Evolutionary conservation across 2,329 filamentous ascomycete genomes (phyloP).

Genomic region (Alternaria sp.): DNA sequence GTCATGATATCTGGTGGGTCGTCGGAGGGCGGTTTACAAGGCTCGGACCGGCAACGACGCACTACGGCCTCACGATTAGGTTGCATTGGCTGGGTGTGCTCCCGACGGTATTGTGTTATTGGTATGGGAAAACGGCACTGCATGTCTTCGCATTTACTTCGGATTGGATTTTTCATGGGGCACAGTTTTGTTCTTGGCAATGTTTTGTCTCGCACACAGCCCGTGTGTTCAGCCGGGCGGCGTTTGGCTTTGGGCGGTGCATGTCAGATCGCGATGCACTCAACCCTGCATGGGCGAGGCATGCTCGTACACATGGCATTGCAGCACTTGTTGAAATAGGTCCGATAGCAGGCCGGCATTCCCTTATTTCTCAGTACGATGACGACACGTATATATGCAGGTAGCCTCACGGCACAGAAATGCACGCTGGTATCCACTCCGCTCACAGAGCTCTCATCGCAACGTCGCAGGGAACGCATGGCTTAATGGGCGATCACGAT

Average conservation of each 20-base stretch:
- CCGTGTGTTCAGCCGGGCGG: slow-evolving; percentile 3
- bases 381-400: slow-evolving; percentile 37
- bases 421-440: slow-evolving; percentile 22
- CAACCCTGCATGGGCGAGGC: slow-evolving; percentile 23
- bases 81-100: slow-evolving; percentile 25
- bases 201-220: neutral
- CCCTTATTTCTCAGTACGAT: slow-evolving; percentile 21
- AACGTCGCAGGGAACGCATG: slow-evolving; percentile 2
- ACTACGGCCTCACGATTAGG: slow-evolving; percentile 16
- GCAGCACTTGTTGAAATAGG: slow-evolving; percentile 21
- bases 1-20: slow-evolving; percentile 10
- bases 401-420: slow-evolving; percentile 21
- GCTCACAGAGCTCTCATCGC: slow-evolving; percentile 9
- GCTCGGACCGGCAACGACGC: slow-evolving; percentile 15
- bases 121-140: slow-evolving; percentile 13
- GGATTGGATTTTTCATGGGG: neutral
- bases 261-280: slow-evolving; percentile 9
- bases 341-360: slow-evolving; percentile 11
- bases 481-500: slow-evolving; percentile 15
- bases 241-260: slow-evolving; percentile 16
- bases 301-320: slow-evolving; percentile 32
- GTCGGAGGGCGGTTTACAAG: slow-evolving; percentile 6
- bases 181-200: neutral
- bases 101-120: slow-evolving; percentile 17
- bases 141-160: slow-evolving; percentile 1